phyloP scores from a whole-genome alignment of 768 basidiomycete species.

The Amanita muscaria region DNA sequence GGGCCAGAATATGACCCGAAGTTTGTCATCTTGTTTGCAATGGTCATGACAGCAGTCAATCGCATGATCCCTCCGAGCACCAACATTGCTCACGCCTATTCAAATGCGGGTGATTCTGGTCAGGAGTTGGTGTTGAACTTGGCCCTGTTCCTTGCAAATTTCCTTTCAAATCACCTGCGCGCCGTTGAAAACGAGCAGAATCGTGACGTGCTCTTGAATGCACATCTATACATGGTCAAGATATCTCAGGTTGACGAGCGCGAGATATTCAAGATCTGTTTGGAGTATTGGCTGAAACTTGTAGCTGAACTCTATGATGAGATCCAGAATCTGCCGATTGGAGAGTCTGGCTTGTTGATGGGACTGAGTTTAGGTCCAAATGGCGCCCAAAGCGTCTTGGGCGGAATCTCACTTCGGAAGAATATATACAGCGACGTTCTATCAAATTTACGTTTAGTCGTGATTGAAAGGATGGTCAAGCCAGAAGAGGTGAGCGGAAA shows the following conservation, averaged over 20 bases:
- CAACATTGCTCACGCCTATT: constrained; percentile 89
- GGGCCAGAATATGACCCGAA: constrained; percentile 97
- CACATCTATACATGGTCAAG: constrained; percentile 97
- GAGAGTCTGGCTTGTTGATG: constrained; percentile 82
- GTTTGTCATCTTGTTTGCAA: constrained; percentile 94
- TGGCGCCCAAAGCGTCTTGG: constrained; percentile 57
- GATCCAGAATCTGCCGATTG: constrained; percentile 84
- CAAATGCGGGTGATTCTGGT: constrained; percentile 80
- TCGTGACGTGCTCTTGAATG: constrained; percentile 90
- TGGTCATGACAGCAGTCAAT: constrained; percentile 97
- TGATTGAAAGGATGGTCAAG: constrained; percentile 99
- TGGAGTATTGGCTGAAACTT: constrained; percentile 96
- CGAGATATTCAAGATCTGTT: constrained; percentile 98
- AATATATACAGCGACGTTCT: constrained; percentile 94
- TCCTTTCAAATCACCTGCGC: constrained; percentile 86
- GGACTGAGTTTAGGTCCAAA: constrained; percentile 72
- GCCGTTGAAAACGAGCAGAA: constrained; percentile 89
- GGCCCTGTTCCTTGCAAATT: constrained; percentile 95
- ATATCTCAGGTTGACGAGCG: constrained; percentile 97
- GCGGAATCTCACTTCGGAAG: constrained; percentile 77
- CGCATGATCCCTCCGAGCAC: constrained; percentile 95
- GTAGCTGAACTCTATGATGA: constrained; percentile 97
- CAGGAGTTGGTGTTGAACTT: constrained; percentile 97
- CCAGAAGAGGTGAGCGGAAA: constrained; percentile 78
- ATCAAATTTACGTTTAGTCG: constrained; percentile 87